phyloP scores from a whole-genome alignment of 73 alveolate species.

The Effrenium voratum region DNA sequence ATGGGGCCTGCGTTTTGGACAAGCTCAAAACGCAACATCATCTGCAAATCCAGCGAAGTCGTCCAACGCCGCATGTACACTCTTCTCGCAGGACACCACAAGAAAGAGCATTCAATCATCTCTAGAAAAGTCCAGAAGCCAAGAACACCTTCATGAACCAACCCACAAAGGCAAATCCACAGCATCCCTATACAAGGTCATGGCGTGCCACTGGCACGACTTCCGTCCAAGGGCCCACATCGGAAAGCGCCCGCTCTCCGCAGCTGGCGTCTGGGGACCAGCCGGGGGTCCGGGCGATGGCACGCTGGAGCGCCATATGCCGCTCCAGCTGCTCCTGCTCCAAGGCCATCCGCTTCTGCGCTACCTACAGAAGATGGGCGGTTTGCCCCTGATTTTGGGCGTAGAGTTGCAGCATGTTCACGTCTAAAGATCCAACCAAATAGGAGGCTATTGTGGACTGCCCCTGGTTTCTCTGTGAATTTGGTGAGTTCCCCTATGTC shows the following conservation, averaged over 20 bases:
- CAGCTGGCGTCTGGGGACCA: neutral
- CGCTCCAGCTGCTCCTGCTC: slow-evolving; percentile 91
- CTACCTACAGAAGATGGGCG: neutral
- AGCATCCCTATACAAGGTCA: neutral
- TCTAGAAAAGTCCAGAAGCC: neutral
- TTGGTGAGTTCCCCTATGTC: neutral
- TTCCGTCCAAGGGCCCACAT: too few species aligned
- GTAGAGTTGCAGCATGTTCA: neutral
- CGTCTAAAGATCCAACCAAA: neutral
- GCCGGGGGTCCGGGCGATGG: neutral
- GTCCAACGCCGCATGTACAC: too few species aligned
- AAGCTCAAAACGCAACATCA: too few species aligned
- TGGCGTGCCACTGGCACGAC: neutral
- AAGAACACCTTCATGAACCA: neutral
- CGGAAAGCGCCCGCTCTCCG: neutral
- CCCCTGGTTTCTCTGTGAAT: neutral
- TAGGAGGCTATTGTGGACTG: neutral
- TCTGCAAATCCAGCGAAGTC: too few species aligned
- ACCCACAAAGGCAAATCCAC: neutral
- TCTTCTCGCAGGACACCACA: too few species aligned
- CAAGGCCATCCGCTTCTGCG: slow-evolving; percentile 77
- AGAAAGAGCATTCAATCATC: too few species aligned
- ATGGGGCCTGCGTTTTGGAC: too few species aligned
- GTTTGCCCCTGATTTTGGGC: neutral
- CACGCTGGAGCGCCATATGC: slow-evolving; percentile 54